Percentiles rank a stretch among this genome's conserved stretches.
These are phyloP conservation scores for Fusarium sp. DNA, from an alignment of 2,329 filamentous ascomycete genomes.

Conservation along the genomic window DNA sequence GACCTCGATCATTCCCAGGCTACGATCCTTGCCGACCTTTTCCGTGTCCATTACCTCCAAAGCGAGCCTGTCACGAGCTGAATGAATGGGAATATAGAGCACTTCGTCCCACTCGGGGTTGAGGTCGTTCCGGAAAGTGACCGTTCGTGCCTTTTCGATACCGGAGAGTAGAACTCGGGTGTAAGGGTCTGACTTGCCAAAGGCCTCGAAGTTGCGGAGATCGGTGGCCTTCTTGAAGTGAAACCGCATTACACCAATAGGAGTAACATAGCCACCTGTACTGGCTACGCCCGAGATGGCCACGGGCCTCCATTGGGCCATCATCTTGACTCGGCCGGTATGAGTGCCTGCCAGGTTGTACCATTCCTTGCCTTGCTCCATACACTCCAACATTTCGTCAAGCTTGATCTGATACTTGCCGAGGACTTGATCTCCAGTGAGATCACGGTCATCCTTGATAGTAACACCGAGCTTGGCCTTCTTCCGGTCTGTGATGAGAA, in stretches of 20 bases:
- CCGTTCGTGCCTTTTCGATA: conserved; percentile 90
- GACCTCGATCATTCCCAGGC: conserved; percentile 86
- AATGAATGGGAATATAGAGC: conserved; percentile 93
- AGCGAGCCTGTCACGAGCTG: conserved; percentile 83
- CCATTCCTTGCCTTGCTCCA: conserved; percentile 96
- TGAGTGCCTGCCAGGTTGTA: conserved; percentile 88
- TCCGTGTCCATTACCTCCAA: conserved; percentile 98
- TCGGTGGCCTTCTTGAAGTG: conserved; percentile 89
- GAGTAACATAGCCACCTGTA: conserved; percentile 91
- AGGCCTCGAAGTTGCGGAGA: conserved; percentile 91
- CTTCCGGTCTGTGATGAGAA: conserved; percentile 95
- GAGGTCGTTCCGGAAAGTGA: conserved; percentile 96
- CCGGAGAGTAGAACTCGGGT: conserved; percentile 90
- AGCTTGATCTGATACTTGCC: conserved; percentile 97
- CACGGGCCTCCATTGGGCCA: conserved; percentile 95
- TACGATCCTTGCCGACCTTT: conserved; percentile 90
- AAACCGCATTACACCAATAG: conserved; percentile 94
- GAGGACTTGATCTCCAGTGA: conserved; percentile 85
- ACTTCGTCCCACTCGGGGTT: conserved; percentile 97
- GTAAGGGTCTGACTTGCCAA: conserved; percentile 98
- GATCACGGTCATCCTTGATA: conserved; percentile 94
- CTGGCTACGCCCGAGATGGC: conserved; percentile 85
- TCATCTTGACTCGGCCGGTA: conserved; percentile 90
- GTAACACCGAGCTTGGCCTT: conserved; percentile 91
- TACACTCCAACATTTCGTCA: conserved; percentile 91